phyloP scores from a whole-genome alignment of 176 grass and related monocot genomes.

The Oryza meridionalis region DNA sequence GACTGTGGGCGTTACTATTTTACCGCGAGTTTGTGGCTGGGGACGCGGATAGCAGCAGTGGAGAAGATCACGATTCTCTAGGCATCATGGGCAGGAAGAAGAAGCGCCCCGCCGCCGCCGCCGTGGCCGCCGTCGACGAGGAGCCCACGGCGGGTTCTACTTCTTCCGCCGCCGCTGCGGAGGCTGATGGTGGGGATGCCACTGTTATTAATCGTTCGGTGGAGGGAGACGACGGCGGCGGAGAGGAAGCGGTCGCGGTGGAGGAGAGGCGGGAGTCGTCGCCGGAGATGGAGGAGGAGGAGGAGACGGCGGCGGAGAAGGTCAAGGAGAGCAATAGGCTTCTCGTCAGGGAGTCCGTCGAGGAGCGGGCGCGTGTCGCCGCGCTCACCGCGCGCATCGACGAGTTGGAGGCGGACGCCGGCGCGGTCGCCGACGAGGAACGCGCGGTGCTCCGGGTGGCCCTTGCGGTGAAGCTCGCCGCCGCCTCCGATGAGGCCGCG shows the following conservation, averaged over 20 bases:
- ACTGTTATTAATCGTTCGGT: not conserved
- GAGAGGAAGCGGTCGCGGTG: no score
- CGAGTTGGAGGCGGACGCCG: constrained; percentile 12
- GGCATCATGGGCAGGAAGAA: constrained; percentile 9
- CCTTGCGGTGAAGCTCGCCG: constrained; percentile 17
- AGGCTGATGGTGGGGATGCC: not conserved
- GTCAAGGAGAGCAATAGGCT: not conserved
- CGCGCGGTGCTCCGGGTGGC: not conserved
- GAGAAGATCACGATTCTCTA: not conserved
- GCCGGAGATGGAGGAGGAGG: not conserved
- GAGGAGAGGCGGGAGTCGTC: not conserved
- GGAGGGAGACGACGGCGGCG: not conserved
- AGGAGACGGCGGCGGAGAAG: not conserved
- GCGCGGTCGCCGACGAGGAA: not conserved
- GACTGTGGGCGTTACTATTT: not conserved
- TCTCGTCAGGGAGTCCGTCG: constrained; percentile 13
- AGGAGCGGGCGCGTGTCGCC: constrained; percentile 13
- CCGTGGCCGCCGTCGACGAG: not conserved
- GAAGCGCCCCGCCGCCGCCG: not conserved
- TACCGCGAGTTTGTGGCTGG: not conserved
- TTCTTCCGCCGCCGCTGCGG: not conserved
- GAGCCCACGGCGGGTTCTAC: not conserved
- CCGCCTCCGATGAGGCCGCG: not conserved
- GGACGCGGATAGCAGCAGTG: not conserved
- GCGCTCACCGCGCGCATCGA: constrained; percentile 13